Percentiles rank a stretch among this genome's conserved stretches.
phyloP scores from a whole-genome alignment of 305 asterid genomes.

The Fraxinus platypoda region DNA sequence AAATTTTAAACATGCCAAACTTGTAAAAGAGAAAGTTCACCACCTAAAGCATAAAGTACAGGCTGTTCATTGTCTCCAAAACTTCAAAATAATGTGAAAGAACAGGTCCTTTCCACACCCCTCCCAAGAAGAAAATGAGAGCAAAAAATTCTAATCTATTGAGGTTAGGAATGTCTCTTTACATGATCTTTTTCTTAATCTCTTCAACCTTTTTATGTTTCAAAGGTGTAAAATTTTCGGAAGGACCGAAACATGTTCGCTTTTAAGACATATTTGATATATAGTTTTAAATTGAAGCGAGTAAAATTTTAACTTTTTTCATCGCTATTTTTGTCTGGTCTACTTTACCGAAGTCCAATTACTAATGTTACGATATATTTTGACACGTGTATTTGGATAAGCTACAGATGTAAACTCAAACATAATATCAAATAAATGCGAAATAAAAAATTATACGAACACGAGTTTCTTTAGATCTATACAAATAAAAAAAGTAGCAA shows the following conservation, averaged over 20 bases:
- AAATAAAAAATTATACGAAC: background rate
- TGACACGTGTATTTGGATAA: background rate
- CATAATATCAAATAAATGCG: too few relatives aligned
- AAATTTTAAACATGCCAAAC: too few relatives aligned
- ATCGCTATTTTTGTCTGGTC: background rate
- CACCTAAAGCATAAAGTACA: background rate
- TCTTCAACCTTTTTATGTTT: background rate
- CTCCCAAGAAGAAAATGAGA: background rate
- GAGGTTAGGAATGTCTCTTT: background rate
- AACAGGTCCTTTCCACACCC: background rate
- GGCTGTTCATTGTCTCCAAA: background rate
- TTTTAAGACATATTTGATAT: background rate
- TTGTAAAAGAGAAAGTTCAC: background rate
- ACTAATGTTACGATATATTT: too few relatives aligned
- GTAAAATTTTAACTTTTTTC: too few relatives aligned
- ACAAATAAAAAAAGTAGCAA: background rate
- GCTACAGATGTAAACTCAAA: background rate
- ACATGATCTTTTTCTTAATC: background rate
- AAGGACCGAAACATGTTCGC: background rate
- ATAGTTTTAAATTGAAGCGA: background rate
- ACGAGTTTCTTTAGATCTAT: background rate
- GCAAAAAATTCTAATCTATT: too few relatives aligned
- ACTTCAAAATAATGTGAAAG: background rate
- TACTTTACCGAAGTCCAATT: background rate
- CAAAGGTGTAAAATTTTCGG: background rate